Base-by-base conservation (phyloP, 495 filamentous ascomycete species). In the Ramalina intermedia region DNA sequence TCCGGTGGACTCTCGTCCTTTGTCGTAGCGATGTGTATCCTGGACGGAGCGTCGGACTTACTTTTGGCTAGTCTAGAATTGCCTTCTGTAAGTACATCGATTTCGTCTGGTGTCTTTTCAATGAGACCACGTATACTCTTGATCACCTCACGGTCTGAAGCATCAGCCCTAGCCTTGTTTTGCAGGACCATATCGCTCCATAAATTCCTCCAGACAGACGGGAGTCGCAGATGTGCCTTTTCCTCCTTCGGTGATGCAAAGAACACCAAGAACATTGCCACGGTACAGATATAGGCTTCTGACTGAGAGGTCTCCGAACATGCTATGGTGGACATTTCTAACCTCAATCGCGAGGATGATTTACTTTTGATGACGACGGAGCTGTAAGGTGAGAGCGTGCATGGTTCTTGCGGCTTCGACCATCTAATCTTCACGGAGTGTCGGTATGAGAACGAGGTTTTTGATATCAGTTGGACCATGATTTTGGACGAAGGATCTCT, bases 211-310 rank as follows among this genome's bases (percentile, higher is more conserved):
- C 87, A 96, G 4, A 76, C 69, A 0, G 77, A 63, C 17, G 88
- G 87, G 18, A 98, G 66, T 18, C 85, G 75, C 48, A 94, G 55
- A 55, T 84, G 83, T 8, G 81, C 74, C 58, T 91, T 95, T 52
- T 93, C 87, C 55, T 95, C 91, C 58, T 84, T 90, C 3, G 74
- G 73, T 21, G 75, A 87, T 17, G 74, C 70, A 5, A 78, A 73
- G 53, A 88, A 95, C 1, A 96, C 64, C 20, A 84, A 69, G 60
- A 91, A 93, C 13, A 96, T 65, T 16, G 80, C 87, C 20, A 79
- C 69, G 2, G 89, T 94, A 4, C 85, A 85, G 39, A 94, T 76
- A 55, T 80, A 96, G 8, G 78, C 77, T 61, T 96, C 88, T 8
- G 90, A 88, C 60, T 98, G 91, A 52, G 79, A 77, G 1, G 69